A percentile compares a stretch with the other conserved stretches of the same genome.
phyloP scores from a whole-genome alignment of 1,284 basidiomycete species.

The Athelia sp. region DNA sequence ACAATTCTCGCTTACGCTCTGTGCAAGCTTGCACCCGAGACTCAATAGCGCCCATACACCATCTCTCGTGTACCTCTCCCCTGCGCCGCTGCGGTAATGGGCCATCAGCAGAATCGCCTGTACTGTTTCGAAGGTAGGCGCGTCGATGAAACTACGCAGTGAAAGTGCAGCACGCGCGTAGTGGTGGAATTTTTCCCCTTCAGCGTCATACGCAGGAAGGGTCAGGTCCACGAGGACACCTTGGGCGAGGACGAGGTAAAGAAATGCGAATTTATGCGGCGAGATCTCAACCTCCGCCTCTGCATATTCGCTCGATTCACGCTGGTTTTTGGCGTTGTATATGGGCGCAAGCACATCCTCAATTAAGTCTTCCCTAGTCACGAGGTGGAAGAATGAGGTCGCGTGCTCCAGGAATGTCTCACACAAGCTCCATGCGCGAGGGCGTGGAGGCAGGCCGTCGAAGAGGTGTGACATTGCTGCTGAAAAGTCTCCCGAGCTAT shows the following conservation, averaged over 20 bases:
- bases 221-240: conserved; percentile 63
- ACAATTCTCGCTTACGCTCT: conserved; percentile 41
- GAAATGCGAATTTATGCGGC: conserved; percentile 50
- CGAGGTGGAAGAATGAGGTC: conserved; percentile 54
- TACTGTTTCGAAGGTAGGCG: conserved; percentile 55
- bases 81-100: conserved; percentile 49
- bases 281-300: conserved; percentile 26
- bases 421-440: conserved; percentile 58
- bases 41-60: conserved; percentile 48
- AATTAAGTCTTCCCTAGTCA: conserved; percentile 61
- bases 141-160: conserved; percentile 56
- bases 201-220: conserved; percentile 49
- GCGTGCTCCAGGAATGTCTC: conserved; percentile 65
- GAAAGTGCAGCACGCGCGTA: conserved; percentile 52
- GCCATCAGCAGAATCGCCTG: conserved; percentile 55
- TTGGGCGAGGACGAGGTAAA: conserved; percentile 55
- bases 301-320: conserved; percentile 20
- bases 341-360: conserved; percentile 57
- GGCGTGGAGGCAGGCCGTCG: conserved; percentile 45
- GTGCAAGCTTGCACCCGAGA: conserved; percentile 48
- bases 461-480: conserved; percentile 34
- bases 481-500: conserved; percentile 21
- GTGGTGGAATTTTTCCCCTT: conserved; percentile 58
- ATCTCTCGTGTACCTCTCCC: conserved; percentile 46
- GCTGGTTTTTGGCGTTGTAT: conserved; percentile 48